phyloP scores from a whole-genome alignment of 305 asterid species.

The Lippia alba region DNA sequence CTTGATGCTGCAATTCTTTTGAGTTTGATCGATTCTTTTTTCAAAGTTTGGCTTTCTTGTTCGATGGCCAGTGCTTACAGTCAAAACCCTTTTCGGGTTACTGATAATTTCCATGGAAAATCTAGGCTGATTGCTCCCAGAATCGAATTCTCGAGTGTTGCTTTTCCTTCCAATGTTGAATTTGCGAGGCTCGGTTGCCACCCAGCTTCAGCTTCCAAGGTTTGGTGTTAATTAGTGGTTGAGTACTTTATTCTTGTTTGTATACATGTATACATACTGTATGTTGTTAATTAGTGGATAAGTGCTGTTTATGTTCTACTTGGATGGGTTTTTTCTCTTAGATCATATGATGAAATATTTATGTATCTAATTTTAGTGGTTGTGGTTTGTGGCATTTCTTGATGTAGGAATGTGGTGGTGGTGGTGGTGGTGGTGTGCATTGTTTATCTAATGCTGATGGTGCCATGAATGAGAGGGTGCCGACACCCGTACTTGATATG shows the following conservation, averaged over 20 bases:
- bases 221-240: conserved; percentile 28
- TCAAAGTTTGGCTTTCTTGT: conserved; percentile 3
- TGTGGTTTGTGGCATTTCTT: conserved; percentile 22
- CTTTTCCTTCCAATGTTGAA: conserved; percentile 47
- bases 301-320: too few species aligned
- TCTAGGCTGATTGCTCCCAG: conserved; percentile 45
- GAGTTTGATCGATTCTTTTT: conserved; percentile 24
- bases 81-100: conserved; percentile 47
- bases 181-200: conserved; percentile 42
- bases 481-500: conserved; percentile 78
- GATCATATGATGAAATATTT: background rate
- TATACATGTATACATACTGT: background rate
- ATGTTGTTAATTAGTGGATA: too few species aligned
- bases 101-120: conserved; percentile 43
- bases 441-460: conserved; percentile 49
- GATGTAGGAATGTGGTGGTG: conserved; percentile 54
- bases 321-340: background rate
- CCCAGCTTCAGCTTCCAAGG: conserved; percentile 47
- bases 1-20: background rate
- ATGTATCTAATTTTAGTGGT: too few species aligned
- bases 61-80: conserved; percentile 55
- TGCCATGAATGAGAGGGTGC: conserved; percentile 47
- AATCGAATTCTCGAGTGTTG: conserved; percentile 40
- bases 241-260: background rate
- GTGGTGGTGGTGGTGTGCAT: conserved; percentile 32